Conservation (phyloP, 768 basidiomycete species). For the Kondoa malvinella region DNA sequence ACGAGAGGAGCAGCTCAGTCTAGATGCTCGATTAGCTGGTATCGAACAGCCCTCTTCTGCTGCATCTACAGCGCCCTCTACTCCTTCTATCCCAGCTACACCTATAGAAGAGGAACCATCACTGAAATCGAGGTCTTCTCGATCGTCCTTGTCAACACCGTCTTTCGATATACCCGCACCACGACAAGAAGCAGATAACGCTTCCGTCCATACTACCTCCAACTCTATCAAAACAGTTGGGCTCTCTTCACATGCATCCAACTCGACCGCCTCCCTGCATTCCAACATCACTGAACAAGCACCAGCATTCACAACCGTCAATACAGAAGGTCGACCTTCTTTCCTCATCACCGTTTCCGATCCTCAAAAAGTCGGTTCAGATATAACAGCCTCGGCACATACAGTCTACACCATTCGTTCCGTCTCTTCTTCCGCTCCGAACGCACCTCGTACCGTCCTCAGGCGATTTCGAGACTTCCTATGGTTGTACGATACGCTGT, state of each 20-base stretch:
- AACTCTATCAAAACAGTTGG: constrained; percentile 4
- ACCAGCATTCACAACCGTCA: neutral
- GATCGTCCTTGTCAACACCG: neutral
- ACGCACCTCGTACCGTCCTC: constrained; percentile 41
- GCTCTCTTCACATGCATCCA: neutral
- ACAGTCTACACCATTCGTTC: constrained; percentile 96
- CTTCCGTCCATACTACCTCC: neutral
- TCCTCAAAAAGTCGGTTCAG: constrained; percentile 90
- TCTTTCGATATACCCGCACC: neutral
- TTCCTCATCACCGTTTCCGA: constrained; percentile 87
- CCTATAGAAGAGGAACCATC: neutral
- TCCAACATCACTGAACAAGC: neutral
- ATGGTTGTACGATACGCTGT: constrained; percentile 82
- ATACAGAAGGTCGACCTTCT: constrained; percentile 16
- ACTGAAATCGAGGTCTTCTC: neutral
- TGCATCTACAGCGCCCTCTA: neutral
- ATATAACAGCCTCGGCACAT: constrained; percentile 38
- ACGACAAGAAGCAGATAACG: neutral
- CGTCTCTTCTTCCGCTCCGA: constrained; percentile 18
- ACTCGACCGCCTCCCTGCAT: neutral
- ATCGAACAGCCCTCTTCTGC: neutral
- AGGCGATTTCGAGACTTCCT: constrained; percentile 96
- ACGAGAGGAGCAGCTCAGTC: neutral
- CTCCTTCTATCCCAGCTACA: neutral
- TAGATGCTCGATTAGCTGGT: neutral